Conservation (phyloP, 306 rosid species). For the Lathyrus aphaca region DNA sequence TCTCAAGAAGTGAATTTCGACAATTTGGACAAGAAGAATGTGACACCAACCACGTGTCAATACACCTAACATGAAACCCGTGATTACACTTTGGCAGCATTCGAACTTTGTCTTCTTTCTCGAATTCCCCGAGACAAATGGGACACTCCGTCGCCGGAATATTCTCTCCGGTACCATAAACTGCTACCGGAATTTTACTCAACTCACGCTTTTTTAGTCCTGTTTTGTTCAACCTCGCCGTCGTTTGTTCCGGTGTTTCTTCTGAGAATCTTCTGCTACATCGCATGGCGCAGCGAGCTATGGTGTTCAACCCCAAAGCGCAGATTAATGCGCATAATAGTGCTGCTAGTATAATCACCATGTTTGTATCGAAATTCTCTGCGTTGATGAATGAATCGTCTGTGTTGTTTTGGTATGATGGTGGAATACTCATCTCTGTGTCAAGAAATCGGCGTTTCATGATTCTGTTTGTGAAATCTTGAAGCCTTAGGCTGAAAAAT, state of each 20-base stretch:
- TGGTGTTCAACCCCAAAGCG: conserved; percentile 76
- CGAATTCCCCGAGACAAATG: conserved; percentile 79
- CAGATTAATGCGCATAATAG: conserved; percentile 66
- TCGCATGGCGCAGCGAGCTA: conserved; percentile 63
- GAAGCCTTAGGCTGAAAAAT: conserved; percentile 12
- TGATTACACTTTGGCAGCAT: conserved; percentile 79
- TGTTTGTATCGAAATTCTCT: conserved; percentile 73
- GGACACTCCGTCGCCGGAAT: conserved; percentile 79
- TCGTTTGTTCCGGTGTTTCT: conserved; percentile 47
- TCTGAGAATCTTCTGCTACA: conserved; percentile 52
- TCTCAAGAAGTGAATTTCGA: conserved; percentile 59
- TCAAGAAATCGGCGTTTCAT: conserved; percentile 51
- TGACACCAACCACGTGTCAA: conserved; percentile 77
- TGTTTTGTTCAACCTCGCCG: conserved; percentile 46
- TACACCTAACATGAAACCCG: conserved; percentile 82
- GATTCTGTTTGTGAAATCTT: background rate
- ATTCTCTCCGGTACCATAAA: conserved; percentile 52
- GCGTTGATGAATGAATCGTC: conserved; percentile 44
- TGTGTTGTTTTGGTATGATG: conserved; percentile 45
- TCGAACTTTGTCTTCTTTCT: conserved; percentile 69
- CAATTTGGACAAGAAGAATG: conserved; percentile 94
- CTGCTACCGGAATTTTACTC: conserved; percentile 66
- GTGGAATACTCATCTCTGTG: conserved; percentile 38
- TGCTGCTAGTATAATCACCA: conserved; percentile 81
- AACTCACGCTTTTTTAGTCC: conserved; percentile 66